phyloP scores from a whole-genome alignment of 73 alveolate genomes.

The Paramecium biaurelia region DNA sequence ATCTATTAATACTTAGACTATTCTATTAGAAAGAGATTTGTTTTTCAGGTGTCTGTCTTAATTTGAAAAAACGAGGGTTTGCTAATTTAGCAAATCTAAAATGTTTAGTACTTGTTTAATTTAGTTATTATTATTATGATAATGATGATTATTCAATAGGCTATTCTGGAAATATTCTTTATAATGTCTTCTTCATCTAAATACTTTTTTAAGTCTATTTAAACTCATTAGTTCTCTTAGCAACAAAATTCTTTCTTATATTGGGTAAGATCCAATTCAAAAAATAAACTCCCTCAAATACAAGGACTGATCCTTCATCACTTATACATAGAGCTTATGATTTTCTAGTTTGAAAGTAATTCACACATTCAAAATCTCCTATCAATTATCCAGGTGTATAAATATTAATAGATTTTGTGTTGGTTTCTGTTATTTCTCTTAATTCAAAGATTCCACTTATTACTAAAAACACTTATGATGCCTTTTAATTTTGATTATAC shows the following conservation, averaged over 20 bases:
- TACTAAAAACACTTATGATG: not conserved
- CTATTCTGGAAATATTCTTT: not conserved
- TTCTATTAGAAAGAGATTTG: not conserved
- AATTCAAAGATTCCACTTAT: not conserved
- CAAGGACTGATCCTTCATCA: constrained; percentile 1
- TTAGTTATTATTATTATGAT: not conserved
- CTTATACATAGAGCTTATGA: not conserved
- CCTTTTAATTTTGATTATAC: not conserved
- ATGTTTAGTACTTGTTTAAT: not conserved
- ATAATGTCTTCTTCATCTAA: not conserved
- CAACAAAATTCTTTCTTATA: not conserved
- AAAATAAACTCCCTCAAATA: not conserved
- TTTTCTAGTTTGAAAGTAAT: not conserved
- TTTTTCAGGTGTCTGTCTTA: not conserved
- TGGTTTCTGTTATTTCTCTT: not conserved
- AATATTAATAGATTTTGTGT: not conserved
- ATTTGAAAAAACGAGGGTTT: not conserved
- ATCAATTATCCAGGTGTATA: constrained; percentile 44
- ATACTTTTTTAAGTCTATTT: not conserved
- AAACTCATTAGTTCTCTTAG: not conserved
- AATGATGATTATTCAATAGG: not conserved
- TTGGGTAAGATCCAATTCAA: not conserved
- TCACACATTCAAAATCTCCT: constrained; percentile 19
- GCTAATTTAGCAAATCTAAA: not conserved
- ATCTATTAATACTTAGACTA: not conserved